phyloP scores from a whole-genome alignment of 2,329 filamentous ascomycete species.

The Chaetomium sp. region DNA sequence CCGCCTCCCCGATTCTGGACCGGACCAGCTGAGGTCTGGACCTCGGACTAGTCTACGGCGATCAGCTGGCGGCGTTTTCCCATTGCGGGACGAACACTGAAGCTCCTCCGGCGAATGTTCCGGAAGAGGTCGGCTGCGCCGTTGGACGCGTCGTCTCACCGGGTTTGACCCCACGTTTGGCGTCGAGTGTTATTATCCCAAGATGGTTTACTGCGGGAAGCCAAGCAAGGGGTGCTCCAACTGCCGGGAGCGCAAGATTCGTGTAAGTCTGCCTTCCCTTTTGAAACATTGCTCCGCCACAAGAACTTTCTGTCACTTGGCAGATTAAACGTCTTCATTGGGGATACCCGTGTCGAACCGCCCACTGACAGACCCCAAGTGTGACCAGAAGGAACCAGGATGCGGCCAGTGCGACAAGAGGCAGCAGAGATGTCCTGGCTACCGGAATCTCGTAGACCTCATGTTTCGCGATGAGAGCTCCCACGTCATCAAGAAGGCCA shows the following conservation, averaged over 20 bases:
- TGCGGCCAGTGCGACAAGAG: slow-evolving; percentile 60
- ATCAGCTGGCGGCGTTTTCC: slow-evolving; percentile 13
- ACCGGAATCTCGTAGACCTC: slow-evolving; percentile 57
- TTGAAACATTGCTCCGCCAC: not conserved
- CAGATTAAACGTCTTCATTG: not conserved
- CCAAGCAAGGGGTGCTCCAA: slow-evolving; percentile 59
- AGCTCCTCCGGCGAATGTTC: slow-evolving; percentile 18
- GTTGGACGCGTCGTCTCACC: slow-evolving; percentile 20
- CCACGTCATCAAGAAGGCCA: slow-evolving; percentile 57
- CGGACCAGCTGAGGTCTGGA: slow-evolving; percentile 4
- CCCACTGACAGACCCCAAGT: slow-evolving; percentile 44
- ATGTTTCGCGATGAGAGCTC: slow-evolving; percentile 61
- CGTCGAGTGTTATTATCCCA: slow-evolving; percentile 10
- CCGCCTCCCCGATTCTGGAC: not conserved
- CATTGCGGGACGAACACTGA: slow-evolving; percentile 18
- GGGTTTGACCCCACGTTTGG: slow-evolving; percentile 16
- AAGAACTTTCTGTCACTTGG: not conserved
- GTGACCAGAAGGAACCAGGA: slow-evolving; percentile 54
- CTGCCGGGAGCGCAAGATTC: slow-evolving; percentile 59
- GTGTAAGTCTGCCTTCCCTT: slow-evolving; percentile 45
- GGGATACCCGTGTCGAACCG: slow-evolving; percentile 4
- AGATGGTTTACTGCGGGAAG: slow-evolving; percentile 61
- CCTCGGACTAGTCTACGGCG: slow-evolving; percentile 10
- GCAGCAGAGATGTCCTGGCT: slow-evolving; percentile 56
- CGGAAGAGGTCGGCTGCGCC: slow-evolving; percentile 24